Evolutionary conservation across 208 protist species (phyloP).

Genomic region (Acanthamoeba divionensis): DNA sequence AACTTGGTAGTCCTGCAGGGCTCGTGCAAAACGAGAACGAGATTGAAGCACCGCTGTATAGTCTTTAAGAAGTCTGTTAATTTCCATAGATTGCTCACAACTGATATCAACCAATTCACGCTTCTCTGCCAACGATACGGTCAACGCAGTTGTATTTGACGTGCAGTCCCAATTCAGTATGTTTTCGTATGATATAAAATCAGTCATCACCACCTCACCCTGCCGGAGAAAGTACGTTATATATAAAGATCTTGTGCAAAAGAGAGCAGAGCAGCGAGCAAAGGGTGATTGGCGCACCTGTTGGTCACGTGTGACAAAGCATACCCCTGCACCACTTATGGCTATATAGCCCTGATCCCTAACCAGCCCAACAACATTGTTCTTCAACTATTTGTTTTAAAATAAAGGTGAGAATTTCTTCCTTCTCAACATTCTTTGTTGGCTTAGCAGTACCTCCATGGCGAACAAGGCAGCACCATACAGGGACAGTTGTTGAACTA

Average conservation of each 20-base stretch:
- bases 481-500: neutral
- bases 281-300: neutral
- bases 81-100: neutral
- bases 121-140: neutral
- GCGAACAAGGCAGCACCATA: conserved; percentile 35
- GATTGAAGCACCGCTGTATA: conserved; percentile 8
- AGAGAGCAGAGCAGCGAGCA: neutral
- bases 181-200: neutral
- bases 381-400: too few relatives aligned
- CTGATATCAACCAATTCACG: conserved; percentile 12
- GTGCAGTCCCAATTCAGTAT: conserved; percentile 38
- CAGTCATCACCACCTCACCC: conserved; percentile 39
- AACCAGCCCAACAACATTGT: conserved; percentile 14
- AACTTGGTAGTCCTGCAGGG: neutral
- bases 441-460: too few relatives aligned
- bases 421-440: too few relatives aligned
- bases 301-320: conserved; percentile 47
- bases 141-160: neutral
- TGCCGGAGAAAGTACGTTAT: too few relatives aligned
- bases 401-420: too few relatives aligned
- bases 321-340: conserved; percentile 3
- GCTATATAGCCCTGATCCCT: conserved; percentile 36
- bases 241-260: too few relatives aligned
- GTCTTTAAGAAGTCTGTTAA: neutral
- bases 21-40: neutral